Evolutionary conservation across 768 basidiomycete genomes (phyloP).

Genomic region (Termitomyces sp.): DNA sequence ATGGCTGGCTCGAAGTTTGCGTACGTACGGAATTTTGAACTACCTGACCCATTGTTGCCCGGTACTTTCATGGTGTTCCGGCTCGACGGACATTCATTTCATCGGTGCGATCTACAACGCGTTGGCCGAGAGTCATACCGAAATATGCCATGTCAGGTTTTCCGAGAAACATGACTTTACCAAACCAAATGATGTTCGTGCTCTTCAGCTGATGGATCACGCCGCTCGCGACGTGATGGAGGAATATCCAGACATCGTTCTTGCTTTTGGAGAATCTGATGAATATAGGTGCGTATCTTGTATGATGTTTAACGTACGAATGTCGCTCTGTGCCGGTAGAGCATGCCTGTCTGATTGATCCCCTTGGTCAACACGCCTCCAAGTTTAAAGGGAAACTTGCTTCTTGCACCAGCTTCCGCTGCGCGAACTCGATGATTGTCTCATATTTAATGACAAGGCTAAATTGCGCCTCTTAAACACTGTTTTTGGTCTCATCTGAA

Average conservation of each 20-base stretch:
- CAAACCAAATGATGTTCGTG: conserved; percentile 91
- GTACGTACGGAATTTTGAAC: conserved; percentile 88
- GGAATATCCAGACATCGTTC: conserved; percentile 76
- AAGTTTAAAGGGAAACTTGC: background rate
- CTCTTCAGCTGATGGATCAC: conserved; percentile 87
- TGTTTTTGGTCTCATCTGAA: too few species aligned
- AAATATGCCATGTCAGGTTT: conserved; percentile 48
- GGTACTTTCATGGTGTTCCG: conserved; percentile 83
- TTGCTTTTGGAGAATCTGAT: conserved; percentile 95
- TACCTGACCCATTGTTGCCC: conserved; percentile 82
- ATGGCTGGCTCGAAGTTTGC: conserved; percentile 96
- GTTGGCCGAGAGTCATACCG: background rate
- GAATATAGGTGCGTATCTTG: conserved; percentile 74
- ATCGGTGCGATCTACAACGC: conserved; percentile 51
- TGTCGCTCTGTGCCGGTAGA: background rate
- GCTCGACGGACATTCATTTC: conserved; percentile 91
- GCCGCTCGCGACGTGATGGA: conserved; percentile 82
- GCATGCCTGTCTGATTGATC: background rate
- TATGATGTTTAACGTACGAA: background rate
- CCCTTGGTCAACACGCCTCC: too few species aligned
- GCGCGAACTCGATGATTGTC: background rate
- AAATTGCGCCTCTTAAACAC: background rate
- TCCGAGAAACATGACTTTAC: conserved; percentile 77
- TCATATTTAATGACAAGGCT: background rate
- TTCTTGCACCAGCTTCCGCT: background rate